phyloP scores from a whole-genome alignment of 495 filamentous ascomycete genomes.

The Trichodelitschia bisporula region DNA sequence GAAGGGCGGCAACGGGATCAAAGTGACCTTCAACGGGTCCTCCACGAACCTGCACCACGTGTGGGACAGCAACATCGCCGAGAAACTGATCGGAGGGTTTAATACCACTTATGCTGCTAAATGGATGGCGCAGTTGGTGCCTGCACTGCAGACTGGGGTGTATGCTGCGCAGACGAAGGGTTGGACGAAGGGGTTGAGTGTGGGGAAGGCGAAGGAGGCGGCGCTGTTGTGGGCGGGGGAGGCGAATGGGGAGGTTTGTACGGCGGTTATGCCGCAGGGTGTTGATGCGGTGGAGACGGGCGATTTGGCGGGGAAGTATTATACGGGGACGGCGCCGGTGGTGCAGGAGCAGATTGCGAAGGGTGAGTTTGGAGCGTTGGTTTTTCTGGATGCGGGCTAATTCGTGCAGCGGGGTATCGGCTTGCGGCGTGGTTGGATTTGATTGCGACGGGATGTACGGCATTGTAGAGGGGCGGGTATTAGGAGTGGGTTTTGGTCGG shows the following conservation, averaged over 20 bases:
- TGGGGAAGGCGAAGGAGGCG: neutral
- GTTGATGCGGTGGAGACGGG: neutral
- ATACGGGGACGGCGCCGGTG: slow-evolving; percentile 2
- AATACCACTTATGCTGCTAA: neutral
- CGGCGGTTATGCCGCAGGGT: neutral
- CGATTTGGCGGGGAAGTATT: slow-evolving; percentile 4
- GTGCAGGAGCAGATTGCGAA: too few relatives aligned
- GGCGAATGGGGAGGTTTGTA: slow-evolving; percentile 1
- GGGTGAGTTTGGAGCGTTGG: too few relatives aligned
- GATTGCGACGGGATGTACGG: too few relatives aligned
- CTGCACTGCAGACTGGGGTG: too few relatives aligned
- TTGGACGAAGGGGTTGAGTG: neutral
- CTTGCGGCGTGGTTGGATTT: too few relatives aligned
- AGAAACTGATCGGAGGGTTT: neutral
- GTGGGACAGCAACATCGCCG: slow-evolving; percentile 2
- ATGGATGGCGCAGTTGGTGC: neutral
- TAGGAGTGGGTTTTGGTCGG: too few relatives aligned
- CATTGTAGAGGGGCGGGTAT: too few relatives aligned
- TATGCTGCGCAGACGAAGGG: too few relatives aligned
- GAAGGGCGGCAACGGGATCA: slow-evolving; percentile 5
- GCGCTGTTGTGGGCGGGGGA: slow-evolving; percentile 2
- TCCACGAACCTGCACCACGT: slow-evolving; percentile 3
- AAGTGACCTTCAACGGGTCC: slow-evolving; percentile 1
- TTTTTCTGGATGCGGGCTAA: too few relatives aligned
- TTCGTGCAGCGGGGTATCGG: too few relatives aligned